These are phyloP conservation scores for Coprinopsis marcescibilis DNA, from an alignment of 768 basidiomycete species.

Conservation along the genomic window DNA sequence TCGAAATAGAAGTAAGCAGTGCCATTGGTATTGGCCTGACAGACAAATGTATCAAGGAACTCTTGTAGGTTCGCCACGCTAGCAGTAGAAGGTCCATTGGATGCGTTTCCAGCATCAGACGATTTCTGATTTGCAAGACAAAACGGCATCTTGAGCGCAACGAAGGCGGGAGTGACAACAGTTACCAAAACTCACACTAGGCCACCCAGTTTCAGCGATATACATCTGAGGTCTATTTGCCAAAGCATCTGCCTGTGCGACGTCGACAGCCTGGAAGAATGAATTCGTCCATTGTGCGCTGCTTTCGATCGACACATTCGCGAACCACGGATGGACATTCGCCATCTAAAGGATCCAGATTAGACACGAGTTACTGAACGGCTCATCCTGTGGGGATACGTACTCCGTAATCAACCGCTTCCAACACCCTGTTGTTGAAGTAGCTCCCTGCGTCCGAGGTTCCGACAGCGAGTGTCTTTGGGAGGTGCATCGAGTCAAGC, in stretches of 20 bases:
- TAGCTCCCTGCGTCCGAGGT: slow-evolving; percentile 83
- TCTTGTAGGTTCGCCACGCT: slow-evolving; percentile 61
- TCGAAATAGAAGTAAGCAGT: slow-evolving; percentile 90
- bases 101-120: slow-evolving; percentile 49
- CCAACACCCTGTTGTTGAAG: slow-evolving; percentile 68
- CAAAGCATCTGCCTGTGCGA: slow-evolving; percentile 46
- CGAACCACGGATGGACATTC: slow-evolving; percentile 95
- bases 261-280: slow-evolving; percentile 72
- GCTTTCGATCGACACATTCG: slow-evolving; percentile 57
- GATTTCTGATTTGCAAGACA: slow-evolving; percentile 38
- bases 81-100: slow-evolving; percentile 65
- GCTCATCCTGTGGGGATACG: slow-evolving; percentile 17
- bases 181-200: slow-evolving; percentile 21
- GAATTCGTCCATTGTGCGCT: slow-evolving; percentile 77
- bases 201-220: slow-evolving; percentile 90
- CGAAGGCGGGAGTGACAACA: not conserved
- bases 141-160: not conserved
- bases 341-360: slow-evolving; percentile 48
- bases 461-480: slow-evolving; percentile 62
- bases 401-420: slow-evolving; percentile 65
- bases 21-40: slow-evolving; percentile 74
- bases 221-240: slow-evolving; percentile 77
- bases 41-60: slow-evolving; percentile 85
- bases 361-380: not conserved
- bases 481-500: slow-evolving; percentile 49